These are phyloP conservation scores for Colletotrichum tropicale DNA, from an alignment of 2,329 filamentous ascomycete species.

Conservation along the genomic window DNA sequence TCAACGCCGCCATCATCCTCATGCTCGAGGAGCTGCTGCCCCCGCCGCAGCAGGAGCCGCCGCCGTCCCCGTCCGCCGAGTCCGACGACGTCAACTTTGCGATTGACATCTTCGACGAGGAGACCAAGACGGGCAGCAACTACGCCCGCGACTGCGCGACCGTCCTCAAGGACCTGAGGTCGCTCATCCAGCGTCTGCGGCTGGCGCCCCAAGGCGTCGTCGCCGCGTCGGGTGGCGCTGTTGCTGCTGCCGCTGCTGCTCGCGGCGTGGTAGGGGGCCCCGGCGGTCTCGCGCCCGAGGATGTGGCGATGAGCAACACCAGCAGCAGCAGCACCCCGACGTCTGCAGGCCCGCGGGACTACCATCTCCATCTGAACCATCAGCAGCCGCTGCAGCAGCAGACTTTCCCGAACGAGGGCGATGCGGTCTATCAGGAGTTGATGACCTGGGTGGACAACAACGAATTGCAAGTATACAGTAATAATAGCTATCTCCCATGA, in stretches of 20 bases:
- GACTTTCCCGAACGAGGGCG: slow-evolving; percentile 26
- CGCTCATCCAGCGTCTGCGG: slow-evolving; percentile 38
- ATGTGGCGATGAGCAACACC: neutral
- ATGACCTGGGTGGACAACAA: slow-evolving; percentile 42
- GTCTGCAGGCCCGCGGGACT: neutral
- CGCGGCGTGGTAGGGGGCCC: neutral
- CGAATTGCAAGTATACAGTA: slow-evolving; percentile 18
- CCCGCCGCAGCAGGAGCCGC: slow-evolving; percentile 26
- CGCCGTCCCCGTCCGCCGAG: slow-evolving; percentile 26
- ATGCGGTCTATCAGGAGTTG: slow-evolving; percentile 38
- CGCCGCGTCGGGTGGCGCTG: neutral
- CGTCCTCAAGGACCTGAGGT: slow-evolving; percentile 41
- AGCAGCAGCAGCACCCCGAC: neutral
- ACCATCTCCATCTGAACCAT: neutral
- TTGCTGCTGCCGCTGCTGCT: neutral
- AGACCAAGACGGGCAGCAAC: slow-evolving; percentile 39
- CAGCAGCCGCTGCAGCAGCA: neutral
- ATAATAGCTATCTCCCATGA: slow-evolving; percentile 10
- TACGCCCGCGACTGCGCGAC: slow-evolving; percentile 42
- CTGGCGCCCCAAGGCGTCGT: neutral
- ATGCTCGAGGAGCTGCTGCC: slow-evolving; percentile 49
- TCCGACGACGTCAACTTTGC: slow-evolving; percentile 42
- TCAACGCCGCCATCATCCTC: slow-evolving; percentile 54
- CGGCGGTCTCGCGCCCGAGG: neutral
- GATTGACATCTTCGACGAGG: slow-evolving; percentile 43